Percentiles rank a stretch among this genome's conserved stretches.
These are phyloP conservation scores for Leishmania braziliensis DNA, from an alignment of 208 protist genomes.

Conservation along the genomic window DNA sequence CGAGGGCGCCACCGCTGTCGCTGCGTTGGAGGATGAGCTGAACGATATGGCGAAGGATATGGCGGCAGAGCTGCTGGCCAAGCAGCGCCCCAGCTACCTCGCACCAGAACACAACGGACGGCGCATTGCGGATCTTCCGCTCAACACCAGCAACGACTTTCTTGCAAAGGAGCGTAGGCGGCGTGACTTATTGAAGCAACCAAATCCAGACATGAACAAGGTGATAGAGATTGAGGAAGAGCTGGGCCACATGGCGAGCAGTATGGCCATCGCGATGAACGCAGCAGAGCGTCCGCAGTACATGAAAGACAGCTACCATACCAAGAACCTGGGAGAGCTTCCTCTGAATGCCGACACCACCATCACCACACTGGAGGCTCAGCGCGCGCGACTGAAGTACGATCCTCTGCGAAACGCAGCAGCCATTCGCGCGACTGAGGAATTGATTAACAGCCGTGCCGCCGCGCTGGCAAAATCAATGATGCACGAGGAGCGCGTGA, in stretches of 20 bases:
- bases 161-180: constrained; percentile 44
- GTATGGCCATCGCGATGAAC: constrained; percentile 48
- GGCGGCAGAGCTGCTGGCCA: constrained; percentile 42
- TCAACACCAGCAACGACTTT: constrained; percentile 53
- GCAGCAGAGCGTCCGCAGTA: constrained; percentile 39
- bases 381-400: constrained; percentile 46
- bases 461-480: constrained; percentile 39
- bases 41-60: constrained; percentile 41
- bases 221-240: constrained; percentile 28
- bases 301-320: constrained; percentile 41
- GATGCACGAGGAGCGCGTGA: constrained; percentile 24
- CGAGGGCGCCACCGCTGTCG: constrained; percentile 24
- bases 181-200: constrained; percentile 39
- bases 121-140: constrained; percentile 29
- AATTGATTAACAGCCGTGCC: constrained; percentile 43
- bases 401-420: constrained; percentile 35
- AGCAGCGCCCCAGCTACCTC: constrained; percentile 52
- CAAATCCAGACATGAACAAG: constrained; percentile 19
- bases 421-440: constrained; percentile 39
- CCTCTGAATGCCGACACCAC: constrained; percentile 46
- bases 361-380: constrained; percentile 47
- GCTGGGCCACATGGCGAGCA: constrained; percentile 25
- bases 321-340: constrained; percentile 35
- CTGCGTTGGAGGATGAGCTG: constrained; percentile 29
- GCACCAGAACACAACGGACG: constrained; percentile 42